phyloP scores from a whole-genome alignment of 1,284 basidiomycete species.

The Trametes sp. region DNA sequence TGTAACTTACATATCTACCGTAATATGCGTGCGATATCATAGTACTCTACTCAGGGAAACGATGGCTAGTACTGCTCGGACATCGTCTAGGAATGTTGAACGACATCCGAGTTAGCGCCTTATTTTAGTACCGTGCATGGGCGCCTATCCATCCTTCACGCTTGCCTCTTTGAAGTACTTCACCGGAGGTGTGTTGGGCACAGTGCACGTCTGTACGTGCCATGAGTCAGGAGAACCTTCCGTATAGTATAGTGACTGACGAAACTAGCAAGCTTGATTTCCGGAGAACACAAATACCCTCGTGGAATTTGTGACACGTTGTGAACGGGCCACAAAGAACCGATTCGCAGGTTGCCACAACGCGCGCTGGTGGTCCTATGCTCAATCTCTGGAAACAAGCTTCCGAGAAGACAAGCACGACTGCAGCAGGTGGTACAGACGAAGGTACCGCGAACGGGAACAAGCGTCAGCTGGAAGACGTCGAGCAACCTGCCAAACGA shows the following conservation, averaged over 20 bases:
- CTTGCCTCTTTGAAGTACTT: neutral
- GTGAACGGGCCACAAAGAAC: too few relatives aligned
- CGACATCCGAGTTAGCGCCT: too few relatives aligned
- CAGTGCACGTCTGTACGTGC: neutral
- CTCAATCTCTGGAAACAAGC: constrained; percentile 61
- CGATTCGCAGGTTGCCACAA: neutral
- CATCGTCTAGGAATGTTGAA: too few relatives aligned
- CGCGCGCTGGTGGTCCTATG: constrained; percentile 40
- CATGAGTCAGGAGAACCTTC: neutral
- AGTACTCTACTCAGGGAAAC: too few relatives aligned
- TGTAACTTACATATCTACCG: neutral
- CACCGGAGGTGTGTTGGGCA: neutral
- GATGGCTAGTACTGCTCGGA: too few relatives aligned
- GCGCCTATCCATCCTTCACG: neutral
- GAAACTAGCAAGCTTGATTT: neutral
- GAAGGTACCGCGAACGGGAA: neutral
- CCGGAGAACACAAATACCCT: neutral
- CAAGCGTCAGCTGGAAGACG: neutral
- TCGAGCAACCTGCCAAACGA: constrained; percentile 14
- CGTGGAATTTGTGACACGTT: neutral
- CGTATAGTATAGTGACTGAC: neutral
- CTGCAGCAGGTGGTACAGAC: neutral
- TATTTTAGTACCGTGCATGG: too few relatives aligned
- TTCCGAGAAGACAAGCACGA: constrained; percentile 46
- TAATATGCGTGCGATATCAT: too few relatives aligned